phyloP scores from a whole-genome alignment of 202 grass and related monocot genomes.

The Dendrocalamus latiflorus region DNA sequence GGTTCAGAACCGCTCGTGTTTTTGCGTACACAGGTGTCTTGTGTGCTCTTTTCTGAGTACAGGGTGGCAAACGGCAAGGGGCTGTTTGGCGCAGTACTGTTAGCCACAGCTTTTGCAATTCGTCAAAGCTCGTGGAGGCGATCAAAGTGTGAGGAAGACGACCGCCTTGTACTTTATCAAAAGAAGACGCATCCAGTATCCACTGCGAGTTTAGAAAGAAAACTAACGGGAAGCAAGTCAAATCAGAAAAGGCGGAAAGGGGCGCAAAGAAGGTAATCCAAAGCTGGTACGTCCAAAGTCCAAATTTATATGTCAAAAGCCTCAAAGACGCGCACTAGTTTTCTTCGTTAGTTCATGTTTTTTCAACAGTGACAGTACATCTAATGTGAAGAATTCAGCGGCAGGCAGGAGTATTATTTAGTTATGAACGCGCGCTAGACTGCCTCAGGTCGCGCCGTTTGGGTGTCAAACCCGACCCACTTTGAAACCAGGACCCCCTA shows the following conservation, averaged over 20 bases:
- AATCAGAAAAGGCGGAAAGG: neutral
- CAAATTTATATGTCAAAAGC: neutral
- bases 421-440: neutral
- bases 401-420: neutral
- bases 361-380: neutral
- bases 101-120: neutral
- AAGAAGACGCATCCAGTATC: neutral
- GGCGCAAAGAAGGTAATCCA: neutral
- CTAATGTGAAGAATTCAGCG: neutral
- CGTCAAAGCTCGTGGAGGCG: neutral
- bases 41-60: neutral
- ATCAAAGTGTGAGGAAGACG: neutral
- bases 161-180: neutral
- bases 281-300: neutral
- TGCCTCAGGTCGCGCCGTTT: neutral
- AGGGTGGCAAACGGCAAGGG: neutral
- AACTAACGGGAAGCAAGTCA: neutral
- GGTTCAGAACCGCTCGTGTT: neutral
- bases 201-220: neutral
- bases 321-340: neutral
- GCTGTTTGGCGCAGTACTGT: neutral
- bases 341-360: neutral
- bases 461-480: neutral
- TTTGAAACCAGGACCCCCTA: neutral
- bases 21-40: neutral